A percentile compares a stretch with the other conserved stretches of the same genome.
These are phyloP conservation scores for Cicer chorassanicum DNA, from an alignment of 306 rosid genomes.

Conservation along the genomic window DNA sequence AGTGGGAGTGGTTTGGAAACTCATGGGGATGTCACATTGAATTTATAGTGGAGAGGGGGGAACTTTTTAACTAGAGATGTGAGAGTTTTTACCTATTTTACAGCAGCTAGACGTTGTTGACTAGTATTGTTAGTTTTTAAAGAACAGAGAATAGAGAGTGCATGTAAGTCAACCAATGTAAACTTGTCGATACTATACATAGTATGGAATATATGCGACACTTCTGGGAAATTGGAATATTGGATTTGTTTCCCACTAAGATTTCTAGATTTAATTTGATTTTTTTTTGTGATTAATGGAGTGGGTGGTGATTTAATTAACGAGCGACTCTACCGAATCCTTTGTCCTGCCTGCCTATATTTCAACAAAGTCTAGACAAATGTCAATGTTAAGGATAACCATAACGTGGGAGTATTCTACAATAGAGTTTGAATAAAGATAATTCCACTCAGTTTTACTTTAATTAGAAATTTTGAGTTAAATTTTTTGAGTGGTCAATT, in stretches of 20 bases:
- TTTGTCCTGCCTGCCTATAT: slow-evolving; percentile 29
- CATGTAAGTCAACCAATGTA: slow-evolving; percentile 30
- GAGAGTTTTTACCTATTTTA: not conserved
- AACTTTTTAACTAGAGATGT: not conserved
- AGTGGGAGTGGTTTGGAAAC: slow-evolving; percentile 27
- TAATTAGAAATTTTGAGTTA: too few relatives aligned
- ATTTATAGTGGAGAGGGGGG: slow-evolving; percentile 44
- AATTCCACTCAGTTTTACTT: too few relatives aligned
- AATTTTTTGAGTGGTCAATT: too few relatives aligned
- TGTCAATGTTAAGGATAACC: not conserved
- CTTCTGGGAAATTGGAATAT: slow-evolving; percentile 35
- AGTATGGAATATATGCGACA: not conserved
- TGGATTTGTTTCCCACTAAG: slow-evolving; percentile 28
- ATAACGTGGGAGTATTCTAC: not conserved
- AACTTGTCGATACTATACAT: slow-evolving; percentile 24
- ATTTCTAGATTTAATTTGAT: slow-evolving; percentile 22
- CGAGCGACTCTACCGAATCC: slow-evolving; percentile 29
- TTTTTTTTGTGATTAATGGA: slow-evolving; percentile 2
- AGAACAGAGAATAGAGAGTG: not conserved
- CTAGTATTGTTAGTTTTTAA: not conserved
- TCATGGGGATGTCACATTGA: not conserved
- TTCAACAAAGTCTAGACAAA: not conserved
- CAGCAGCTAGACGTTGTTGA: slow-evolving; percentile 38
- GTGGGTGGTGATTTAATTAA: slow-evolving; percentile 47
- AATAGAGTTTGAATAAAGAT: too few relatives aligned